Evolutionary conservation across 140 eudicot species (phyloP), one percentile per base, ranked within the genome.

Genomic region (Ambrosia hybrid): DNA sequence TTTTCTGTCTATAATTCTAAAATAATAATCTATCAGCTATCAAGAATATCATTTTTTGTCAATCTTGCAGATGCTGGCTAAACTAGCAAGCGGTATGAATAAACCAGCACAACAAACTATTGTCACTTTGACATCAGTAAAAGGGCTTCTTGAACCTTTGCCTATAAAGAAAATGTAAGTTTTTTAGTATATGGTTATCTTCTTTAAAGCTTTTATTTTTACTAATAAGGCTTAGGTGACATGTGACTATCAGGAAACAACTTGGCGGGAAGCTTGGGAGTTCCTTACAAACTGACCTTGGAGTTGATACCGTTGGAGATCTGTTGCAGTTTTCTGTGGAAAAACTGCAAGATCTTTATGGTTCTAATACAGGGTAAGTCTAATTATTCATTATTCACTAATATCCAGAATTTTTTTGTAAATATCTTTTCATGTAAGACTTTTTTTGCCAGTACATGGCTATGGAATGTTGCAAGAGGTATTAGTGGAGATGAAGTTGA

Each of bases 231-330:
- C 64, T 49, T 68, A 30, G 73, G 53, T 51, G 33, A 39, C 68
- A 36, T 13, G 17, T 65, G 43, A 70, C 57, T 73, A 55, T 45
- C 86, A 94, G 99, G 97, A 94, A 94, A 81, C 97, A 94, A 53
- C 97, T 94, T 73, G 99, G 99, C 15, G 99, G 99, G 66, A 94
- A 94, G 85, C 97, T 94, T 58, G 99, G 99, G 57, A 82, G 85
- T 55, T 85, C 97, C 34, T 81, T 94, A 74, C 94, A 90, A 77
- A 71, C 48, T 56, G 96, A 90, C 73, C 93, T 85, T 43, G 88
- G 90, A 53, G 87, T 86, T 41, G 83, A 86, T 68, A 90, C 97
- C 51, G 97, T 94, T 53, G 96, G 97, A 69, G 97, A 90, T 73
- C 70, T 90, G 56, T 78, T 90, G 80, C 85, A 90, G 68, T 94